Base-by-base conservation (phyloP, 169 alveolate genomes). In the Plasmodium ovale region DNA sequence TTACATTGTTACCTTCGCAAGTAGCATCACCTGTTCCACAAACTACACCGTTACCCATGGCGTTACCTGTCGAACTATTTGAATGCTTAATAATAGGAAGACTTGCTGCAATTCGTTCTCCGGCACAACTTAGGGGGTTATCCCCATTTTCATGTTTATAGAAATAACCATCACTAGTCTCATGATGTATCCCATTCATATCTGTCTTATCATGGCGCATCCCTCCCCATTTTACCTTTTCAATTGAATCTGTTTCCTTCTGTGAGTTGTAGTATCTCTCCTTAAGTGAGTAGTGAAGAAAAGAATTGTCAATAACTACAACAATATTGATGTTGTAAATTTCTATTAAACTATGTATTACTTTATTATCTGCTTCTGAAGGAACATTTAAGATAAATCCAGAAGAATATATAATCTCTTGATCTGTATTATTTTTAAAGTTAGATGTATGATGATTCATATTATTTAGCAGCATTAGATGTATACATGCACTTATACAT, bases 331-430 rank as follows among this genome's bases (percentile, higher is more conserved):
- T 92, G 29, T 89, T 89, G 87, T 92, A 96, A 51, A 95, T 93
- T 1, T 95, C 94, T 25, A 94, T 93, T 29, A 96, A 92, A 39
- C 93, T 94, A 14, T 82, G 42, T 14, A 96, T 60, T 58, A 92
- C 88, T n/a, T 94, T 93, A 39, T 82, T 70, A 10, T 92, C 91
- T 7, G 97, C 94, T 39, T 94, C 96, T 37, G 93, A 94, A n/a
- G 98, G 98, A 3, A 97, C 98, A 87, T 95, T 96, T 25, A 96
- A 87, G 5, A 96, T 92, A 72, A 96, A 88, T 27, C 98, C 97
- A 42, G 95, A 87, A 1, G 89, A 79, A 51, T 47, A 60, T 25
- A 70, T 72, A 31, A 25, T 7, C 53, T 65, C 73, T 25, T 53
- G 59, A 6, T 70, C 87, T 0, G 37, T 37, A 44, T 31, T 69